phyloP scores from a whole-genome alignment of 352 stramenopile genomes.

The Hyaloperonospora arabidopsidis region DNA sequence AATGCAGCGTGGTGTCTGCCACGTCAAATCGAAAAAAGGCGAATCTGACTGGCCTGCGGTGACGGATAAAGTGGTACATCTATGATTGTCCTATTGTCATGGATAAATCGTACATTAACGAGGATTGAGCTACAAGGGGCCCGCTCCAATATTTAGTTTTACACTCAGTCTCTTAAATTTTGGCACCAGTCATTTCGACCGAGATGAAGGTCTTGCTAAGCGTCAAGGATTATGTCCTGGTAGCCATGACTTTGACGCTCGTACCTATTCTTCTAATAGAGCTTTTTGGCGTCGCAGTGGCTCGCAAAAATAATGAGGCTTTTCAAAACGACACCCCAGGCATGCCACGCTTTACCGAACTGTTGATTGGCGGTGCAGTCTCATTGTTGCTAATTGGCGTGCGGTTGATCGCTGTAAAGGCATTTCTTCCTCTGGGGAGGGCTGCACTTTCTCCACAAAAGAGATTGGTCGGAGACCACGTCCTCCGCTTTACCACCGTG shows the following conservation, averaged over 20 bases:
- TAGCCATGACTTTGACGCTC: conserved; percentile 50
- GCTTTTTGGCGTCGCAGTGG: conserved; percentile 42
- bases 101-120: too few relatives aligned
- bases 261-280: conserved; percentile 48
- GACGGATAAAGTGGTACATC: too few relatives aligned
- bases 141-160: too few relatives aligned
- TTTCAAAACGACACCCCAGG: conserved; percentile 22
- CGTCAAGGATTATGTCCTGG: conserved; percentile 51
- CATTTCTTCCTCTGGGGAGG: conserved; percentile 38
- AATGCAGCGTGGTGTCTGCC: too few relatives aligned
- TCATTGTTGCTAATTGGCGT: conserved; percentile 34
- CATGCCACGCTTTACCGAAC: conserved; percentile 47
- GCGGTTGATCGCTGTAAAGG: conserved; percentile 30
- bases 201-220: conserved; percentile 58
- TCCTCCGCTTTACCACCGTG: conserved; percentile 60
- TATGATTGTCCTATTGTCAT: too few relatives aligned
- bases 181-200: conserved; percentile 25
- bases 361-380: conserved; percentile 28
- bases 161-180: too few relatives aligned
- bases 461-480: conserved; percentile 39
- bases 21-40: too few relatives aligned
- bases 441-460: conserved; percentile 47
- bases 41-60: too few relatives aligned
- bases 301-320: conserved; percentile 25
- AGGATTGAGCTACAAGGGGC: too few relatives aligned